A percentile compares a stretch with the other conserved stretches of the same genome.
These are phyloP conservation scores for Lodderomyces beijingensis DNA, from an alignment of 1,139 yeast genomes.

Conservation along the genomic window DNA sequence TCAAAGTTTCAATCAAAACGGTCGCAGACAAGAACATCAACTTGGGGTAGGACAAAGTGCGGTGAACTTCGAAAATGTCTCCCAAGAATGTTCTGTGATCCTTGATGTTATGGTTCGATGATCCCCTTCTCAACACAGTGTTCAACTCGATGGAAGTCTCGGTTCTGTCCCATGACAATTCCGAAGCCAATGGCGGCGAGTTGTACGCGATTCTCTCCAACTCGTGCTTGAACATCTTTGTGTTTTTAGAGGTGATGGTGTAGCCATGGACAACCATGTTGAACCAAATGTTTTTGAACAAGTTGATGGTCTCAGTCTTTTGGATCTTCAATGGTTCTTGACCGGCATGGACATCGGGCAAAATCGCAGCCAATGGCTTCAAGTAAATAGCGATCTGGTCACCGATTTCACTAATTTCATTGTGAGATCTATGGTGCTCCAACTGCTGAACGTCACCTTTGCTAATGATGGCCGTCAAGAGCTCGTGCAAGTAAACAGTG, in stretches of 20 bases:
- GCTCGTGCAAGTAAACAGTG: slow-evolving; percentile 56
- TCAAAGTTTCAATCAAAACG: slow-evolving; percentile 67
- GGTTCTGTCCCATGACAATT: slow-evolving; percentile 75
- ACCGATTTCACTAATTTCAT: slow-evolving; percentile 74
- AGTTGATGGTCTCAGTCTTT: slow-evolving; percentile 45
- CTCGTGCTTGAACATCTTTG: slow-evolving; percentile 41
- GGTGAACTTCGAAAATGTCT: slow-evolving; percentile 45
- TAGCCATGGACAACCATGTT: slow-evolving; percentile 92
- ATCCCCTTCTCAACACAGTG: slow-evolving; percentile 85
- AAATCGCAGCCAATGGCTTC: slow-evolving; percentile 68
- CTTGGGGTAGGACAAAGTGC: slow-evolving; percentile 69
- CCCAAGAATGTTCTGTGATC: slow-evolving; percentile 64
- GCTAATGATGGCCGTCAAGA: slow-evolving; percentile 62
- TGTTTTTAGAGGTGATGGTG: slow-evolving; percentile 54
- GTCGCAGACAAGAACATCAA: slow-evolving; percentile 87
- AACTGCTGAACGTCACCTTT: slow-evolving; percentile 79
- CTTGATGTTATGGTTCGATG: slow-evolving; percentile 77
- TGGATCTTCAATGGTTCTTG: slow-evolving; percentile 33
- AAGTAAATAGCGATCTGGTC: slow-evolving; percentile 65
- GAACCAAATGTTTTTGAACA: slow-evolving; percentile 91
- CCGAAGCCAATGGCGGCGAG: slow-evolving; percentile 92
- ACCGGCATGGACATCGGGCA: slow-evolving; percentile 53
- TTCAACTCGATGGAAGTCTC: slow-evolving; percentile 92
- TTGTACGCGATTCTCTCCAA: slow-evolving; percentile 75
- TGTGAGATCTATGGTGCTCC: slow-evolving; percentile 80